Conservation (phyloP, 306 rosid genomes). For the Quercus aquifolioides region DNA sequence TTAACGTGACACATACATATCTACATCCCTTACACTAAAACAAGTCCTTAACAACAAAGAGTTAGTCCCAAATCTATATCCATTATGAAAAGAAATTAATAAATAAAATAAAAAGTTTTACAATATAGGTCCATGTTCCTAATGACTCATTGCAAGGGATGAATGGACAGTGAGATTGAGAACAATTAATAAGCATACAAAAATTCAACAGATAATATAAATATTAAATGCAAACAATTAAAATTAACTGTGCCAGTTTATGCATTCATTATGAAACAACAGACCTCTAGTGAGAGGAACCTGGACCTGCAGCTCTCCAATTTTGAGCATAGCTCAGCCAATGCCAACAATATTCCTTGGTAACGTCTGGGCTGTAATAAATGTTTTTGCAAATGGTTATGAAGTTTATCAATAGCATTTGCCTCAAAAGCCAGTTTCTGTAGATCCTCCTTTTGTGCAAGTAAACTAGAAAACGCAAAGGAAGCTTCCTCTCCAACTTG, state of each 20-base stretch:
- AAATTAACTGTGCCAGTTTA: background rate
- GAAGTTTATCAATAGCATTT: slow-evolving; percentile 81
- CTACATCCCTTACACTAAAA: too few species aligned
- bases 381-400: slow-evolving; percentile 57
- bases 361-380: slow-evolving; percentile 56
- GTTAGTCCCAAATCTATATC: too few species aligned
- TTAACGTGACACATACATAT: too few species aligned
- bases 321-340: slow-evolving; percentile 87
- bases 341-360: slow-evolving; percentile 74
- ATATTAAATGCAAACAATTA: background rate
- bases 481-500: slow-evolving; percentile 95
- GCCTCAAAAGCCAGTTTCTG: slow-evolving; percentile 93
- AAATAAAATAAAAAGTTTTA: background rate
- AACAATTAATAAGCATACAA: background rate
- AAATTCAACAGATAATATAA: background rate
- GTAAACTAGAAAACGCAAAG: slow-evolving; percentile 65
- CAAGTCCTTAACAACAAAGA: too few species aligned
- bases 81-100: background rate
- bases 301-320: slow-evolving; percentile 89
- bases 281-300: slow-evolving; percentile 77
- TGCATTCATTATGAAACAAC: slow-evolving; percentile 30
- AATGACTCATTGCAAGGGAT: slow-evolving; percentile 15
- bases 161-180: background rate
- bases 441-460: slow-evolving; percentile 72
- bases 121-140: slow-evolving; percentile 1